Conservation (phyloP, 345 rosid genomes). For the Moricandia arvensis region DNA sequence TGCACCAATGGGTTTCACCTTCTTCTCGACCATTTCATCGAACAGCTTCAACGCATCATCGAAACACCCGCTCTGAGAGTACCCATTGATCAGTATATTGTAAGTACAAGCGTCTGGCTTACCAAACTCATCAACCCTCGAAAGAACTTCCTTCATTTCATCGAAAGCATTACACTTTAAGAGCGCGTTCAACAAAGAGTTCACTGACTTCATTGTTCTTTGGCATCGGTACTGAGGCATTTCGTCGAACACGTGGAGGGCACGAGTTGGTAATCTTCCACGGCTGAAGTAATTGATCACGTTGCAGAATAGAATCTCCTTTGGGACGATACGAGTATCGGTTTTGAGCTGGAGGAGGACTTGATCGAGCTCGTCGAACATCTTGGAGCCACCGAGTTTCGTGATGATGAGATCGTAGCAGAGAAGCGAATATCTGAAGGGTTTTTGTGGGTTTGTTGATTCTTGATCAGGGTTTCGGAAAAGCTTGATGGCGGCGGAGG, state of each 20-base stretch:
- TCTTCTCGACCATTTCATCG: conserved; percentile 61
- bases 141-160: conserved; percentile 42
- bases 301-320: conserved; percentile 63
- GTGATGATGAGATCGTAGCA: conserved; percentile 76
- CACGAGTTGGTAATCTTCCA: conserved; percentile 47
- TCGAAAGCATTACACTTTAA: conserved; percentile 46
- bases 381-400: conserved; percentile 74
- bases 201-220: conserved; percentile 56
- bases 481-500: conserved; percentile 57
- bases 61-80: conserved; percentile 37
- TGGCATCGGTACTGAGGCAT: conserved; percentile 57
- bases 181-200: conserved; percentile 55
- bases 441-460: conserved; percentile 8
- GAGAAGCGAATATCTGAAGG: conserved; percentile 56
- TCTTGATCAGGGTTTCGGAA: conserved; percentile 50
- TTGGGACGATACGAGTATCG: conserved; percentile 50
- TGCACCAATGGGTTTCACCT: conserved; percentile 45
- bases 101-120: conserved; percentile 73
- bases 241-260: conserved; percentile 63
- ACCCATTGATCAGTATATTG: conserved; percentile 58
- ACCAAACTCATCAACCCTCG: conserved; percentile 38
- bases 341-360: conserved; percentile 60
- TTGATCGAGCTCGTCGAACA: conserved; percentile 64
- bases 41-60: conserved; percentile 57
- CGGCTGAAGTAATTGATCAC: conserved; percentile 58